Percentiles rank a stretch among this genome's conserved stretches.
Evolutionary conservation across 2,329 filamentous ascomycete genomes (phyloP).

Genomic region (Aspergillus tanneri): DNA sequence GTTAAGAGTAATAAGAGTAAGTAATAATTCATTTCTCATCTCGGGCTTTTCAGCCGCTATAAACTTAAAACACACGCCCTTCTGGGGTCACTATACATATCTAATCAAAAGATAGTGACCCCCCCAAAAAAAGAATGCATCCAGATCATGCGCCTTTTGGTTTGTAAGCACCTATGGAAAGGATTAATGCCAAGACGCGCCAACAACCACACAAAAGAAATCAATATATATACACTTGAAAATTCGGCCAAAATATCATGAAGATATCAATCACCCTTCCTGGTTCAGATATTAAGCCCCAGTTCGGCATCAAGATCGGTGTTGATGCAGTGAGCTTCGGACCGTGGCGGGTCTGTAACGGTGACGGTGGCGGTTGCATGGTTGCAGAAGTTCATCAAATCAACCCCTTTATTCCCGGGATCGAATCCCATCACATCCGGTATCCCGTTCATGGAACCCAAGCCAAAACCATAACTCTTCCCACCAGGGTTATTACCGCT

Average conservation of each 20-base stretch:
- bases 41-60: slow-evolving; percentile 10
- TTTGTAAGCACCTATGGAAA: too few species aligned
- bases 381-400: too few species aligned
- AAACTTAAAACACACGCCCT: too few species aligned
- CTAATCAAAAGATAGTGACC: too few species aligned
- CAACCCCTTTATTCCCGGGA: slow-evolving; percentile 16
- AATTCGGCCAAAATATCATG: too few species aligned
- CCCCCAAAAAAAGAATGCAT: too few species aligned
- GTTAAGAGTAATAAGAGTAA: too few species aligned
- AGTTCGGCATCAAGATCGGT: slow-evolving; percentile 23
- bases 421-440: slow-evolving; percentile 19
- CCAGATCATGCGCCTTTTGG: too few species aligned
- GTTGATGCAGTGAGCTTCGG: slow-evolving; percentile 11
- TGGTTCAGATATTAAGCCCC: slow-evolving; percentile 17
- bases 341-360: slow-evolving; percentile 10
- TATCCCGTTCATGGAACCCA: slow-evolving; percentile 14
- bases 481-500: slow-evolving; percentile 6
- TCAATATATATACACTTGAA: not conserved
- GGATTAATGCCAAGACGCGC: not conserved
- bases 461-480: slow-evolving; percentile 17
- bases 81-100: not conserved
- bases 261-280: not conserved
- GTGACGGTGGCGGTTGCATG: too few species aligned
- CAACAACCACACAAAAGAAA: slow-evolving; percentile 4
- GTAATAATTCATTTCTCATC: slow-evolving; percentile 5